phyloP scores from a whole-genome alignment of 1,139 yeast species.

The Candida tetrigidarum region DNA sequence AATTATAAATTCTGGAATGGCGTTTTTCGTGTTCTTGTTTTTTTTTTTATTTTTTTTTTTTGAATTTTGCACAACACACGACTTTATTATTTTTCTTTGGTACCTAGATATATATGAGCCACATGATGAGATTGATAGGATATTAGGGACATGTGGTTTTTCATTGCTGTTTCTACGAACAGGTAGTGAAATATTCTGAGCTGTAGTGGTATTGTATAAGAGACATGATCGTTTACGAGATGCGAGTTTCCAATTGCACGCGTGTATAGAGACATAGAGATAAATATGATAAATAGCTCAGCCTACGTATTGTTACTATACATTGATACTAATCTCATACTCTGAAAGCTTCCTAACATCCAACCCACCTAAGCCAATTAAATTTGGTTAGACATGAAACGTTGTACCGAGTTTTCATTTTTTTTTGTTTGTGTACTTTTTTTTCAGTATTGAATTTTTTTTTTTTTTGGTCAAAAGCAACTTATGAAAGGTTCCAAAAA shows the following conservation, averaged over 20 bases:
- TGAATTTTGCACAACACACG: not conserved
- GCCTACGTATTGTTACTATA: no score
- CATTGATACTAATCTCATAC: no score
- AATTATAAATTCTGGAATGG: not conserved
- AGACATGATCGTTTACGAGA: no score
- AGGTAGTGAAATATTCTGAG: no score
- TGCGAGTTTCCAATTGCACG: no score
- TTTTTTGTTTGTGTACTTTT: not conserved
- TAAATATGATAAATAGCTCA: no score
- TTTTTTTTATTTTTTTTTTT: not conserved
- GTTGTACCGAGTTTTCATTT: not conserved
- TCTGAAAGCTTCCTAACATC: no score
- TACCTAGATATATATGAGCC: no score
- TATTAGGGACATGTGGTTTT: not conserved
- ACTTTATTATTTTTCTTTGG: not conserved
- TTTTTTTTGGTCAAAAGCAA: not conserved
- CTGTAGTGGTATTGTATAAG: no score
- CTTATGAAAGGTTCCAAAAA: not conserved
- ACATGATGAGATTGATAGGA: not conserved
- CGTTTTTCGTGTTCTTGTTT: conserved; percentile 5
- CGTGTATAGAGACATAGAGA: no score
- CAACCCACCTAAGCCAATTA: no score
- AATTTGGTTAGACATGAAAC: conserved; percentile 1
- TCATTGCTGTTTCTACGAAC: not conserved
- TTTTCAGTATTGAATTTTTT: not conserved